Evolutionary conservation across 371 early-diverging fungal species (phyloP), one percentile per base, ranked within the genome.

Genomic region (Encephalitozoon romaleae): DNA sequence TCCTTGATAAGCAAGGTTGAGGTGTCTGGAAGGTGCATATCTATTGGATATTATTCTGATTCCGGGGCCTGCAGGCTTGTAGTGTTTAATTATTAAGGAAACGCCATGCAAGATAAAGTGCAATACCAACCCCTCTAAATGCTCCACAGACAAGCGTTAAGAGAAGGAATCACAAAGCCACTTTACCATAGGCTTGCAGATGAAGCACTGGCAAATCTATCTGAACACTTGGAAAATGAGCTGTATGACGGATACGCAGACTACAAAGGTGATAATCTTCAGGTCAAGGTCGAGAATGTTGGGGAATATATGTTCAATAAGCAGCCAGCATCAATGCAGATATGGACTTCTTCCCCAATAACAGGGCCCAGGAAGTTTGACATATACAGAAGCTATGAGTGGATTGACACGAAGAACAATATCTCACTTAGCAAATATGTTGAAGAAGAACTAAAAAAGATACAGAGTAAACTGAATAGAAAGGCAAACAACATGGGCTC

Each of bases 221-320:
- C 59, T 9, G 59, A 59, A 18, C 30, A 38, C 0, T 21, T 59
- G 30, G 59, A 59, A 2, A 18, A 34, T 4, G n/a, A 59, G n/a
- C n/a, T 30, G 0, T 42, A 34, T 28, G 21, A 49, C 23, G 72
- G 28, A 30, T 52, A 70, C 45, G 55, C 72, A 1, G 39, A 38
- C 30, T 55, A 72, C 30, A 65, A 72, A 15, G 64, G 77, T 81
- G 94, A 94, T 30, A 95, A 95, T 5, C 86, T 97, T 87, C 94
- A 92, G 0, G 78, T 94, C 26, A 88, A 87, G 21, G 84, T 94
- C 0, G 93, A 93, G 6, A 80, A 70, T n/a, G 80, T 87, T 49
- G 95, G 96, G 23, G 93, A 93, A 0, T 96, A 92, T 83, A 94
- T 97, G 0, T 84, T 97, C 78, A 97, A 95, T 86, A 95, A 94